phyloP scores from a whole-genome alignment of 306 rosid genomes.

The Quercus suber region DNA sequence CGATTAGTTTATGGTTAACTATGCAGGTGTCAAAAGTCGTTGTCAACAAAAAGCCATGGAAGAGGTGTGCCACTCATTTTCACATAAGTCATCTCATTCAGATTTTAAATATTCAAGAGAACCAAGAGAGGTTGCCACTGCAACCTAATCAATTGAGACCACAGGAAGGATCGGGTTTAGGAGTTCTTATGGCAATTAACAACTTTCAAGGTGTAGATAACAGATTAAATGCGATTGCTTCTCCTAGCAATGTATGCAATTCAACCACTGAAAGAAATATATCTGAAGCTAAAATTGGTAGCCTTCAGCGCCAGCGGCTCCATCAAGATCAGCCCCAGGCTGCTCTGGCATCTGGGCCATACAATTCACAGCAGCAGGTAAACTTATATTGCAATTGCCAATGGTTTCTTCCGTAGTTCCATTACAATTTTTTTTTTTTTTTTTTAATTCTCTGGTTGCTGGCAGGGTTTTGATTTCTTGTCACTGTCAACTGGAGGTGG shows the following conservation, averaged over 20 bases:
- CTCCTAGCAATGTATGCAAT: slow-evolving; percentile 7
- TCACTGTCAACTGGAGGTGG: slow-evolving; percentile 49
- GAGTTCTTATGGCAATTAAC: slow-evolving; percentile 24
- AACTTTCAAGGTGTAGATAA: slow-evolving; percentile 19
- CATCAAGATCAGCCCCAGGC: slow-evolving; percentile 32
- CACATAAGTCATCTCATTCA: slow-evolving; percentile 55
- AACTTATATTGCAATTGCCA: slow-evolving; percentile 16
- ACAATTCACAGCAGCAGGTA: slow-evolving; percentile 57
- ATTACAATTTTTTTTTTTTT: slow-evolving; percentile 15
- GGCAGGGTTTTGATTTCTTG: slow-evolving; percentile 65
- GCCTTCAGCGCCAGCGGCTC: slow-evolving; percentile 33
- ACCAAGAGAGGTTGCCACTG: slow-evolving; percentile 13
- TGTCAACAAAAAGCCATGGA: slow-evolving; percentile 32
- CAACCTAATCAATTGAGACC: slow-evolving; percentile 23
- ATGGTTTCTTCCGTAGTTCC: slow-evolving; percentile 1
- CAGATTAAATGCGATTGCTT: slow-evolving; percentile 26
- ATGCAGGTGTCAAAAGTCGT: slow-evolving; percentile 35
- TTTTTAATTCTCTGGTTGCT: slow-evolving; percentile 1
- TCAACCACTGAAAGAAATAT: slow-evolving; percentile 15
- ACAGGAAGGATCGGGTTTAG: slow-evolving; percentile 36
- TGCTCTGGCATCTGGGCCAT: slow-evolving; percentile 8
- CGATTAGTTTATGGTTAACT: neutral
- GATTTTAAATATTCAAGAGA: slow-evolving; percentile 29
- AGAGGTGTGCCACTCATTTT: slow-evolving; percentile 68
- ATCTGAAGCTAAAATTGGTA: slow-evolving; percentile 30